Evolutionary conservation across 2,329 filamentous ascomycete species (phyloP), one percentile per base, ranked within the genome.

Genomic region (Calonectria fujianensis): DNA sequence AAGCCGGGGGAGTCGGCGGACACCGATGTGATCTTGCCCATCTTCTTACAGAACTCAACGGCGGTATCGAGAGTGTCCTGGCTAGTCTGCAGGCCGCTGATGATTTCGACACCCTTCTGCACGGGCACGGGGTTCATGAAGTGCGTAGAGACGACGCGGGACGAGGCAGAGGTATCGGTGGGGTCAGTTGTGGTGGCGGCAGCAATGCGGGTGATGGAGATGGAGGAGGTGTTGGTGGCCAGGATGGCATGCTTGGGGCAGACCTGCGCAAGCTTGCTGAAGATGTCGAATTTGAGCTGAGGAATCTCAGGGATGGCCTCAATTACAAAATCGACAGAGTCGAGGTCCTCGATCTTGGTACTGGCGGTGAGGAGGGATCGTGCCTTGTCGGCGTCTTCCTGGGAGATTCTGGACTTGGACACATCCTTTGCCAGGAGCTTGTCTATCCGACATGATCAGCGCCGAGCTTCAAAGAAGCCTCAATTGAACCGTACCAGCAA

Each of bases 71-170:
- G 87, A 1, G 97, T 98, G 75, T 91, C 90, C 79, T 92, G 88
- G 73, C 95, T 97, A 3, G 97, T 99, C 85, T 99, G 97, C 37
- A 99, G 89, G 37, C 96, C 97, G 67, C 94, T 93, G 84, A 99
- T 98, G 82, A 99, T 98, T 87, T 99, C 97, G 7, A 99, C 97
- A 68, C 97, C 97, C 86, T 98, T 98, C 84, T 98, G 97, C 39
- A 99, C 88, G 2, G 97, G 97, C 0, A 99, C 97, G 0, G 97
- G 97, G 89, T 99, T 99, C 97, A 99, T 99, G 87, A 99, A 99
- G 86, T 99, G 97, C 20, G 97, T 98, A 67, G 95, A 95, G 70
- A 99, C 92, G 13, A 99, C 97, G 63, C 97, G 94, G 8, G 95
- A 96, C 54, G 95, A 94, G 51, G 93, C 94, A 54, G 93, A 93